Base-by-base conservation (phyloP, 805 yeast species). In the Candida golubevii region DNA sequence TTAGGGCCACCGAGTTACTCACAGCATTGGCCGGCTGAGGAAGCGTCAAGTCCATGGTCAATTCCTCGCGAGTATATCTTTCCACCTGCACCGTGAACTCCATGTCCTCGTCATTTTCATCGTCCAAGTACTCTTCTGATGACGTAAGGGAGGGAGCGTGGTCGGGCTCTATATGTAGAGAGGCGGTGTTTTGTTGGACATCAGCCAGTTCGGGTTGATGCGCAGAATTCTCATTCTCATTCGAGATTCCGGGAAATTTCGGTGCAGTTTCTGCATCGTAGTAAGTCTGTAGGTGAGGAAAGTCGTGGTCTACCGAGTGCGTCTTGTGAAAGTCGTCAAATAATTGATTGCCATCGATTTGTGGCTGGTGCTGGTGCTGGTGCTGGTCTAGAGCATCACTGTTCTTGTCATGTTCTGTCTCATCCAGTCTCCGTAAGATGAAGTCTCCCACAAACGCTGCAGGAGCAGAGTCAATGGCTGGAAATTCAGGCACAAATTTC, bases 61-160 rank as follows among this genome's bases (percentile, higher is more conserved):
- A 27, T 15, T 43, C 46, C 9, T 38, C 46, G 13, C 34, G 30
- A n/a, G 12, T 35, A 29, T 35, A 38, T 13, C 27, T 36, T 9
- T 38, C 35, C 10, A 49, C 39, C 35, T 43, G 51, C 38, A 39
- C 46, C 14, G 53, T 49, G 28, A 47, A 41, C 26, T 49, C 51
- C 53, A 49, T 49, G 10, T 49, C 53, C 23, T 47, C 51, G 10
- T 49, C 53, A 14, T 47, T 49, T 23, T 49, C 49, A 11, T 41
- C 46, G 26, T 42, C 50, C 9, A 36, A 11, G 11, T 30, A 28
- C 10, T 43, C 46, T 18, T 43, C 46, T 12, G 46, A 43, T 8
- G 46, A 43, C 9, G 46, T 43, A 12, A 43, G 36, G 10, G 46
- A 38, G 3, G 46, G 42, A 2, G 42, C 46, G 34, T 32, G 15